phyloP scores from a whole-genome alignment of 2,329 filamentous ascomycete species.

The Niveomyces coronatus region DNA sequence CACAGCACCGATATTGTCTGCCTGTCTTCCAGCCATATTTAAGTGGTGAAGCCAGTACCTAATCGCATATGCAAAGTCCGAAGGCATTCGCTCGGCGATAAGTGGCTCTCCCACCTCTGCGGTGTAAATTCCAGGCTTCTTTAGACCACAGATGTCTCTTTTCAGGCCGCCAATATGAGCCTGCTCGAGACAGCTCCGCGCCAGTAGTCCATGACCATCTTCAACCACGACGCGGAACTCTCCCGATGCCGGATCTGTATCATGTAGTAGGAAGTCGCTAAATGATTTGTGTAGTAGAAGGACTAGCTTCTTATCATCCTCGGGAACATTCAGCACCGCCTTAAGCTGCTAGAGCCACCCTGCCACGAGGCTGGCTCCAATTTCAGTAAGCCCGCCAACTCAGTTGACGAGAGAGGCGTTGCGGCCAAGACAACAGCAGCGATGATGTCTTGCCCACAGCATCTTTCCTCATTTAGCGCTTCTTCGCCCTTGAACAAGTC shows the following conservation, averaged over 20 bases:
- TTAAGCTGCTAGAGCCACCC: background rate
- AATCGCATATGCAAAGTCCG: background rate
- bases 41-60: background rate
- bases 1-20: background rate
- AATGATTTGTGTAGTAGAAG: background rate
- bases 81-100: background rate
- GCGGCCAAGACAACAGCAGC: background rate
- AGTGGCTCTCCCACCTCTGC: background rate
- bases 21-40: background rate
- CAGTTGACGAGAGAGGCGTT: background rate
- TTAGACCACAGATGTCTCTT: background rate
- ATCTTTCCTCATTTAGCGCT: background rate
- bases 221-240: background rate
- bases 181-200: background rate
- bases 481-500: too few species aligned
- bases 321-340: background rate
- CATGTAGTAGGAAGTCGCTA: background rate
- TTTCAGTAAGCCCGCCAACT: background rate
- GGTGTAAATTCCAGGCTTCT: background rate
- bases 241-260: background rate
- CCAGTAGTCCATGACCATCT: background rate
- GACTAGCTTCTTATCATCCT: background rate
- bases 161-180: background rate
- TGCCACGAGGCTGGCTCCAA: background rate
- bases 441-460: background rate